Evolutionary conservation across 345 rosid genomes (phyloP), one percentile per base, ranked within the genome.

Genomic region (Syzygium oleosum): DNA sequence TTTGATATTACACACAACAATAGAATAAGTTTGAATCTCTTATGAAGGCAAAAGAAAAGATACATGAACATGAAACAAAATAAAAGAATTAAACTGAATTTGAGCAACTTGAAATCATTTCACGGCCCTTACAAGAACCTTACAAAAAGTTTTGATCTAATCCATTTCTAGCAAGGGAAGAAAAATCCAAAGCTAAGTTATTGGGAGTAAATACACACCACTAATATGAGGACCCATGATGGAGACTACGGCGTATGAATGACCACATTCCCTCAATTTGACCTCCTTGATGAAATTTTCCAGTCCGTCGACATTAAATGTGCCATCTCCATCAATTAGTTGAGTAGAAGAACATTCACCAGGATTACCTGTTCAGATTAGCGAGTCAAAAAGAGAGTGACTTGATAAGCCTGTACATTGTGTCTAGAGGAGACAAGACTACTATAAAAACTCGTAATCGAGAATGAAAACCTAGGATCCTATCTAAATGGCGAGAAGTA

Each of bases 171-270:
- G 73, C 34, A 27, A 61, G 23, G 46, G 49, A 83, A 22, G 53
- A 15, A 46, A 53, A n/a, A 9, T 84, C 85, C 41, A 16, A 63
- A 88, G 88, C 54, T 43, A 83, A 21, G 51, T 38, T 49, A 59
- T 59, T 25, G 51, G 58, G 85, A 56, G 54, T 29, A 83, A 84
- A 88, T 54, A 90, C 97, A 87, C 93, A 98, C 99, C 99, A 65
- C 99, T 98, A 89, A 98, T 96, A 88, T 96, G 99, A 3, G 99
- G 99, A 85, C 99, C 99, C 99, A 98, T 98, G 88, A 96, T 98
- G 59, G 99, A 94, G 88, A 95, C 99, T 51, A 95, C 92, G 31
- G 98, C 98, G 88, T 98, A 96, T 8, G 99, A 98, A 87, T 96
- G 92, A 34, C 99, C 99, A 85, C 98, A 94, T 88, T 96, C 98